These are phyloP conservation scores for Xylariaceae sp. DNA, from an alignment of 2,329 filamentous ascomycete species.

Conservation along the genomic window DNA sequence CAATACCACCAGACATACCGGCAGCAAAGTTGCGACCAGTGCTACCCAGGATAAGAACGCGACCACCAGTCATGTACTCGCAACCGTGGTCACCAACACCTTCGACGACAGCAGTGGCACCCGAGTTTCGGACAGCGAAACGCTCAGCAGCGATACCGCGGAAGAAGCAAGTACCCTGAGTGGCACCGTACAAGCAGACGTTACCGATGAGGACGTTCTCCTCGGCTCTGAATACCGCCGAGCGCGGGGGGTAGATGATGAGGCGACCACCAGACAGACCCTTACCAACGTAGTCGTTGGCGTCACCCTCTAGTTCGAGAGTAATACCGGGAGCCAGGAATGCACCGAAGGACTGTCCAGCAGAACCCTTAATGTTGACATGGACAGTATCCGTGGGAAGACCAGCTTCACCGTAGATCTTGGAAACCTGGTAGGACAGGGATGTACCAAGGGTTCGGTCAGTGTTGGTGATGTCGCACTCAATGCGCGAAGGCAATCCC, in stretches of 20 bases:
- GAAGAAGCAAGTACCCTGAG: constrained; percentile 89
- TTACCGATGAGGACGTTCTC: constrained; percentile 94
- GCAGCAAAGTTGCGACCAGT: constrained; percentile 97
- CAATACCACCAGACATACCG: constrained; percentile 97
- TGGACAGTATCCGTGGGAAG: constrained; percentile 91
- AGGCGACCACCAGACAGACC: constrained; percentile 87
- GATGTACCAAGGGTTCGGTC: constrained; percentile 91
- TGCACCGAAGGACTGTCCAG: constrained; percentile 93
- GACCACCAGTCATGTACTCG: constrained; percentile 98
- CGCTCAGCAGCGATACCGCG: constrained; percentile 92
- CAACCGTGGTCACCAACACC: constrained; percentile 94
- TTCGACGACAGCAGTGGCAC: constrained; percentile 92
- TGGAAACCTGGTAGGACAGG: constrained; percentile 92
- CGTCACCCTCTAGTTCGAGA: constrained; percentile 88
- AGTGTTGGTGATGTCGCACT: constrained; percentile 95
- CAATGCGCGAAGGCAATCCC: constrained; percentile 84
- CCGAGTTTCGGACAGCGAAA: constrained; percentile 94
- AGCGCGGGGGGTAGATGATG: constrained; percentile 87
- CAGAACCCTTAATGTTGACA: constrained; percentile 92
- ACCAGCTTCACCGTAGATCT: constrained; percentile 82
- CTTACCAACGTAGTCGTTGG: constrained; percentile 97
- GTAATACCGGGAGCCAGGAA: constrained; percentile 92
- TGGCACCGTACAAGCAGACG: constrained; percentile 91
- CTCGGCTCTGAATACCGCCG: constrained; percentile 89
- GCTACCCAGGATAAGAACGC: constrained; percentile 76